A percentile compares a stretch with the other conserved stretches of the same genome.
Conservation (phyloP, 2,329 filamentous ascomycete genomes). For the Colletotrichum truncatum region DNA sequence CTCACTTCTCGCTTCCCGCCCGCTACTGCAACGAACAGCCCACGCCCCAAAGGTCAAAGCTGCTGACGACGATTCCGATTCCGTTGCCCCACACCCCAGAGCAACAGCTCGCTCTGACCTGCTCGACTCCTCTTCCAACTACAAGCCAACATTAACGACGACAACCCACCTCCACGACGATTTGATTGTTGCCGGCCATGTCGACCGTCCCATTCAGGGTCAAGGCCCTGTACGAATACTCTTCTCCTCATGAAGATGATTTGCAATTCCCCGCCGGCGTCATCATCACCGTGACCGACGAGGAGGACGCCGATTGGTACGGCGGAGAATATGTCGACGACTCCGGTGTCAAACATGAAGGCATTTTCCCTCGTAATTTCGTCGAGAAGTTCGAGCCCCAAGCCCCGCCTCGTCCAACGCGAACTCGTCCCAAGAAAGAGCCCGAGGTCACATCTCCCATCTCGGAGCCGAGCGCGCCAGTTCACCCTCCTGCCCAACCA, state of each 20-base stretch:
- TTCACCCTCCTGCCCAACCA: slow-evolving; percentile 42
- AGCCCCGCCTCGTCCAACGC: slow-evolving; percentile 84
- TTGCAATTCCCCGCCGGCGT: slow-evolving; percentile 86
- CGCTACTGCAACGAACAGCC: slow-evolving; percentile 21
- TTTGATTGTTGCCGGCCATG: slow-evolving; percentile 28
- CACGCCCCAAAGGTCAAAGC: slow-evolving; percentile 24
- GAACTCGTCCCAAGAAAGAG: slow-evolving; percentile 77
- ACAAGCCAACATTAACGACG: slow-evolving; percentile 10
- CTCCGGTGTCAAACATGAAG: slow-evolving; percentile 77
- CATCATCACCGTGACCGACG: slow-evolving; percentile 91
- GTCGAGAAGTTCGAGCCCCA: slow-evolving; percentile 95
- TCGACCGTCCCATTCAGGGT: slow-evolving; percentile 82
- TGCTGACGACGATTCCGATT: slow-evolving; percentile 31
- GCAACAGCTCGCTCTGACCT: slow-evolving; percentile 24
- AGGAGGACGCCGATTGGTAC: slow-evolving; percentile 96
- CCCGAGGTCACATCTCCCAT: slow-evolving; percentile 40
- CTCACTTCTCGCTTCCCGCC: not conserved
- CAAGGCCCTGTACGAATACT: slow-evolving; percentile 95
- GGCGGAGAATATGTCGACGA: slow-evolving; percentile 86
- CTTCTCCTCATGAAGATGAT: slow-evolving; percentile 93
- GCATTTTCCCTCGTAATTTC: slow-evolving; percentile 96
- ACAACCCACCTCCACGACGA: slow-evolving; percentile 10
- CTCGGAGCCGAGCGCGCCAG: slow-evolving; percentile 36
- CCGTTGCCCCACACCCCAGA: slow-evolving; percentile 27
- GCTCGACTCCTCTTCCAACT: slow-evolving; percentile 26